Percentiles rank a stretch among this genome's conserved stretches.
phyloP scores from a whole-genome alignment of 2,329 filamentous ascomycete genomes.

The Aurifilum marmelostoma region DNA sequence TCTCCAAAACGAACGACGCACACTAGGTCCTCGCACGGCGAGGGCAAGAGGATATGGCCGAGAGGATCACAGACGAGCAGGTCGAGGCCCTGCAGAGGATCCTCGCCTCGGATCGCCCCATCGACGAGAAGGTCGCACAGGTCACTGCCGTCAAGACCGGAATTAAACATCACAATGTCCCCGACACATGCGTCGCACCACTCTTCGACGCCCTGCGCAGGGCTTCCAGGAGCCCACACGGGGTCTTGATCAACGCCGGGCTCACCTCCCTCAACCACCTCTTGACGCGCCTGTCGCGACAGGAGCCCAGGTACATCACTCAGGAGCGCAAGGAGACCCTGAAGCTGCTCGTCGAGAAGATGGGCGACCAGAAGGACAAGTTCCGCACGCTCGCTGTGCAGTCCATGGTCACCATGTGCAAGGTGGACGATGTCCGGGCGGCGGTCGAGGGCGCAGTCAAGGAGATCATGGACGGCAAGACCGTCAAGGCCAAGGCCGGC shows the following conservation, averaged over 20 bases:
- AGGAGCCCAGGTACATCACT: slow-evolving; percentile 74
- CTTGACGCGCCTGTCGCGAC: slow-evolving; percentile 81
- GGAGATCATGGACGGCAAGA: slow-evolving; percentile 77
- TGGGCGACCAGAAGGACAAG: slow-evolving; percentile 88
- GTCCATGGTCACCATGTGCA: slow-evolving; percentile 77
- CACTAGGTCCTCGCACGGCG: slow-evolving; percentile 14
- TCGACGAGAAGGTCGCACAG: slow-evolving; percentile 71
- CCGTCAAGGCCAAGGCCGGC: slow-evolving; percentile 78
- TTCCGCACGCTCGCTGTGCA: slow-evolving; percentile 74
- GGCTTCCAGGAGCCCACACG: slow-evolving; percentile 76
- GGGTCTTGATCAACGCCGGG: slow-evolving; percentile 76
- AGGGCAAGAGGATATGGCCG: slow-evolving; percentile 47
- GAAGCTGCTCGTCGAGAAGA: slow-evolving; percentile 77
- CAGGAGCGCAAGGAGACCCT: slow-evolving; percentile 74
- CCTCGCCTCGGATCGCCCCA: slow-evolving; percentile 63
- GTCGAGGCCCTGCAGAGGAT: slow-evolving; percentile 57
- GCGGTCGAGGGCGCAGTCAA: slow-evolving; percentile 83
- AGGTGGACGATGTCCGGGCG: slow-evolving; percentile 55
- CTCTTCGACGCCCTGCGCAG: slow-evolving; percentile 83
- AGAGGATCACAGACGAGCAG: slow-evolving; percentile 63
- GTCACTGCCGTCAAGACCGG: slow-evolving; percentile 79
- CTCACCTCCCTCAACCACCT: slow-evolving; percentile 89
- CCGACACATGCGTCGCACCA: slow-evolving; percentile 69
- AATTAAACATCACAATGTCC: slow-evolving; percentile 92
- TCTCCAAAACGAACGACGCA: background rate